A percentile compares a stretch with the other conserved stretches of the same genome.
Evolutionary conservation across 495 filamentous ascomycete genomes (phyloP).

Genomic region (Haplographium delicatum): DNA sequence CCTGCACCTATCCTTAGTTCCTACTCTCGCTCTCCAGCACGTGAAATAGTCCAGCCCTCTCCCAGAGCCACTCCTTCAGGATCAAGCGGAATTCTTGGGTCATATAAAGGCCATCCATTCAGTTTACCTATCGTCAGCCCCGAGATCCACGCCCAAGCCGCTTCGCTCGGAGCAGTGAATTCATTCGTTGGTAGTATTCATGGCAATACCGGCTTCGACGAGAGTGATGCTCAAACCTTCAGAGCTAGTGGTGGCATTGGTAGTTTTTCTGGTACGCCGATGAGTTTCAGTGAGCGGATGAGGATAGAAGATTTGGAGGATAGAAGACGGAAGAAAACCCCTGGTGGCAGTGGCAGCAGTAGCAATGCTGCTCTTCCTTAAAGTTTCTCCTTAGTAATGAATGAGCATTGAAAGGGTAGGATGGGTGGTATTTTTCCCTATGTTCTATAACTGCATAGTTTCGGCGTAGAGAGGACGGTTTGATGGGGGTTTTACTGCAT

Average conservation of each 20-base stretch:
- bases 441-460: too few relatives aligned
- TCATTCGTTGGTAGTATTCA: slow-evolving; percentile 25
- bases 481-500: too few relatives aligned
- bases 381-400: too few relatives aligned
- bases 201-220: slow-evolving; percentile 18
- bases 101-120: slow-evolving; percentile 22
- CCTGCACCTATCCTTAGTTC: neutral
- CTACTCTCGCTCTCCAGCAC: slow-evolving; percentile 18
- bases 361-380: too few relatives aligned
- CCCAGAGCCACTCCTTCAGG: neutral
- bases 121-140: slow-evolving; percentile 21
- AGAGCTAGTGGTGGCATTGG: slow-evolving; percentile 10
- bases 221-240: slow-evolving; percentile 14
- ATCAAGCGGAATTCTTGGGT: slow-evolving; percentile 9
- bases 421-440: too few relatives aligned
- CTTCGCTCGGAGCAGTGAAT: slow-evolving; percentile 14
- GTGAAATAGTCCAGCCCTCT: slow-evolving; percentile 4
- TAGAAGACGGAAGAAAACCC: too few relatives aligned
- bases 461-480: too few relatives aligned
- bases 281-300: slow-evolving; percentile 23
- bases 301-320: slow-evolving; percentile 24
- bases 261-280: slow-evolving; percentile 12
- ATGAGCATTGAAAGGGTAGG: too few relatives aligned
- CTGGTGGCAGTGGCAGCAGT: too few relatives aligned
- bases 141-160: slow-evolving; percentile 20